Evolutionary conservation across 192 early-diverging fungal genomes (phyloP), one percentile per base, ranked within the genome.

Genomic region (Linnemannia schmuckeri): DNA sequence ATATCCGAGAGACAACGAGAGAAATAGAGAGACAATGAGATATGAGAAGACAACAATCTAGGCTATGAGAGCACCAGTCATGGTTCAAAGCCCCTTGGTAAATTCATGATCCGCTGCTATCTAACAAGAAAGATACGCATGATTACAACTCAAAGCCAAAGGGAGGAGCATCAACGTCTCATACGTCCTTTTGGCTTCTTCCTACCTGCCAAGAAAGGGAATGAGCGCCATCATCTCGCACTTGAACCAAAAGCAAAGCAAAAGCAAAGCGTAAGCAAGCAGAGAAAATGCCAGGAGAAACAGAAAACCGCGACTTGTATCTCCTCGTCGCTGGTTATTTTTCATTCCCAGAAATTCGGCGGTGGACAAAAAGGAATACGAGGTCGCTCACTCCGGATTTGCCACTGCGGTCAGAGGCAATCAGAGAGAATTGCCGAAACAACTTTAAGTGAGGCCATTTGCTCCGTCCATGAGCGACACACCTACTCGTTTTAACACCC

Each of bases 301-400:
- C 18, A 22, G 4, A 52, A 52, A 17, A 52, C 4, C 1, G 49
- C 44, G 44, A 46, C 44, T 13, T 12, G 49, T 52, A 52, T 18
- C 49, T 10, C 49, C 2, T 52, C 2, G 18, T 52, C 18, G 18
- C 49, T 52, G 49, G 49, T 18, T 52, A 0, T 13, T 33, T 63
- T 66, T 66, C 61, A 66, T 33, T 66, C 61, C 61, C 61, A 66
- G 61, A 66, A 66, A 66, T 66, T 66, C 61, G 61, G 61, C 61
- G 33, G 61, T 66, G 12, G 30, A 66, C 30, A 66, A 66, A 66
- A 66, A 66, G 61, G 61, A 35, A 66, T 35, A 66, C 5, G 3
- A 66, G 61, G 30, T 27, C 54, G 8, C 24, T 55, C 54, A 57
- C 17, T 52, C 20, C 42, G 3, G 4, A 42, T 8, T 42, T 42